These are phyloP conservation scores for Cystobasidium pallidum DNA, from an alignment of 1,284 basidiomycete species.

Conservation along the genomic window DNA sequence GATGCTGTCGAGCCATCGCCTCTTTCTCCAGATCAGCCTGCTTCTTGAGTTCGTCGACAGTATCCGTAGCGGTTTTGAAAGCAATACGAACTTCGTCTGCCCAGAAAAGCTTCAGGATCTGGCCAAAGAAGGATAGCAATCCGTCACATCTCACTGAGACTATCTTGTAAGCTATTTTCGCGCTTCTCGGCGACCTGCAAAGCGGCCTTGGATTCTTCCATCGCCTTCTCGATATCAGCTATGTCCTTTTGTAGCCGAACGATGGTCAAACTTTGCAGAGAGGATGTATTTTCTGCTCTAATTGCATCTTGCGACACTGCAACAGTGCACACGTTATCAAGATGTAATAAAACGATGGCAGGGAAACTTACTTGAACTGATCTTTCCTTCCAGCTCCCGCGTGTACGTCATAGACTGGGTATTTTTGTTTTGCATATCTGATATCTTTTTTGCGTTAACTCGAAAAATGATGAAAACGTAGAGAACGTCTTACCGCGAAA, in stretches of 20 bases:
- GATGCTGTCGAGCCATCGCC: not conserved
- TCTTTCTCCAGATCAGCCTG: not conserved
- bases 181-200: not conserved
- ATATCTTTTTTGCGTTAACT: no score
- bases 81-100: not conserved
- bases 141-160: not conserved
- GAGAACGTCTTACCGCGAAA: not conserved
- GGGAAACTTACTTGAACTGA: not conserved
- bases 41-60: constrained; percentile 14
- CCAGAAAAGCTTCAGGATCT: not conserved
- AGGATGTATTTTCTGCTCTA: not conserved
- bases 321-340: not conserved
- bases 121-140: not conserved
- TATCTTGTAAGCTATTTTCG: not conserved
- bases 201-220: not conserved
- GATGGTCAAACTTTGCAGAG: not conserved
- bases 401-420: not conserved
- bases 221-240: not conserved
- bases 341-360: not conserved
- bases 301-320: not conserved
- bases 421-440: no score
- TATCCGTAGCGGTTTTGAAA: not conserved
- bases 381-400: not conserved
- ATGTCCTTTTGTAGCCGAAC: not conserved
- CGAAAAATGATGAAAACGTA: not conserved